Conservation (phyloP, 176 grass and related monocot genomes). For the Lolium multiflorum region DNA sequence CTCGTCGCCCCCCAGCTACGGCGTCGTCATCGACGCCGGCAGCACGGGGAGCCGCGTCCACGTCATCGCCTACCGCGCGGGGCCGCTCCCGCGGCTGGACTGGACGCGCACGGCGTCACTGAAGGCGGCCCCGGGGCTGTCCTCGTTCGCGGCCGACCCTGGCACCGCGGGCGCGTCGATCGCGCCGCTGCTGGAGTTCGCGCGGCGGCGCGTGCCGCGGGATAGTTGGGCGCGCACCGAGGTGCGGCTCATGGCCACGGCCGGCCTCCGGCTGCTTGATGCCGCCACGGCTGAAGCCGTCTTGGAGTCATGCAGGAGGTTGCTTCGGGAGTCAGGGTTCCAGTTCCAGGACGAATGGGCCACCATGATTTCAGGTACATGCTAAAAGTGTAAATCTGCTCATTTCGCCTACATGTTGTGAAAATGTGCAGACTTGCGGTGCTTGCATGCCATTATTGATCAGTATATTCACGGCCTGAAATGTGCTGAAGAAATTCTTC, state of each 20-base stretch:
- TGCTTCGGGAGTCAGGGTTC: slow-evolving; percentile 71
- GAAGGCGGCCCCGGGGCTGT: slow-evolving; percentile 75
- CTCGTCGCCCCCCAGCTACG: slow-evolving; percentile 39
- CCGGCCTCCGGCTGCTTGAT: slow-evolving; percentile 72
- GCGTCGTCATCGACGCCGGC: slow-evolving; percentile 78
- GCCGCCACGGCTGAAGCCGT: slow-evolving; percentile 46
- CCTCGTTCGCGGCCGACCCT: slow-evolving; percentile 61
- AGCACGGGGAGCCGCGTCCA: slow-evolving; percentile 86
- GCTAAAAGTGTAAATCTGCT: not conserved
- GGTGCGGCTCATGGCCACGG: slow-evolving; percentile 90
- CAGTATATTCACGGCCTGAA: not conserved
- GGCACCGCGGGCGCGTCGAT: slow-evolving; percentile 63
- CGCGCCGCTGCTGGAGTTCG: slow-evolving; percentile 75
- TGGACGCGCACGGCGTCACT: slow-evolving; percentile 50
- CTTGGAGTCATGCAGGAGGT: slow-evolving; percentile 76
- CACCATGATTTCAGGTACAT: slow-evolving; percentile 82
- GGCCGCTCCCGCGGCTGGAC: slow-evolving; percentile 47
- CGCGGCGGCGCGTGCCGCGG: slow-evolving; percentile 50
- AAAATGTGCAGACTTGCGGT: not conserved
- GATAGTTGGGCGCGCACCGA: slow-evolving; percentile 59
- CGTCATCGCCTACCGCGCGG: slow-evolving; percentile 58
- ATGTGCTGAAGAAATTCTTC: slow-evolving; percentile 21
- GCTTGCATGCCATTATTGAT: not conserved
- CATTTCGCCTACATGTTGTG: not conserved
- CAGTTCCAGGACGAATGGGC: slow-evolving; percentile 80